Conservation (phyloP, 2,329 filamentous ascomycete species). For the Trichoderma breve region DNA sequence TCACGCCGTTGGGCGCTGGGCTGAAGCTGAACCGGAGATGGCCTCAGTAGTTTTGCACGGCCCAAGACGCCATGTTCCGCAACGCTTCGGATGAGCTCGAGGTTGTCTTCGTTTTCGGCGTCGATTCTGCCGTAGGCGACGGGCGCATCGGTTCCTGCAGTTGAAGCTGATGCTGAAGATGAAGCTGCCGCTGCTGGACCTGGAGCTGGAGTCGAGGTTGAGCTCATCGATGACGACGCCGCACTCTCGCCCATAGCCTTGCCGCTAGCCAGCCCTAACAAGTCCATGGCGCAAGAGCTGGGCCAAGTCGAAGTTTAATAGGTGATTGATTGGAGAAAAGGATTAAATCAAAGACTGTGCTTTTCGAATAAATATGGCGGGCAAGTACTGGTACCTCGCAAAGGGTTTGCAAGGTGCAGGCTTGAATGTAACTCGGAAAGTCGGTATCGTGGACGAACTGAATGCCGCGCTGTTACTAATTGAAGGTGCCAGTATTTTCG, state of each 20-base stretch:
- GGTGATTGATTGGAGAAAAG: too few relatives aligned
- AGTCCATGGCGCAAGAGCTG: neutral
- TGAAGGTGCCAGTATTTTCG: neutral
- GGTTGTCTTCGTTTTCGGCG: conserved; percentile 37
- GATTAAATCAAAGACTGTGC: neutral
- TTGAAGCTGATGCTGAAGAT: conserved; percentile 21
- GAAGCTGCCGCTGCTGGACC: neutral
- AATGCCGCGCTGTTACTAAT: neutral
- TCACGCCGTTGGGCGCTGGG: conserved; percentile 10
- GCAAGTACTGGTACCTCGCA: neutral
- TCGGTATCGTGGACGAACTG: neutral
- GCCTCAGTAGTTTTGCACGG: conserved; percentile 11
- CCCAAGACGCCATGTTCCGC: conserved; percentile 24
- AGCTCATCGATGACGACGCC: conserved; percentile 1
- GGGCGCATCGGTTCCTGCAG: conserved; percentile 22
- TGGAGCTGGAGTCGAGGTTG: neutral
- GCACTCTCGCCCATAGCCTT: neutral
- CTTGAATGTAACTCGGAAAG: neutral
- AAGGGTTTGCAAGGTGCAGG: neutral
- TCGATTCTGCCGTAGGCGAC: conserved; percentile 36
- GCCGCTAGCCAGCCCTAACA: neutral
- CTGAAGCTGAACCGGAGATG: neutral
- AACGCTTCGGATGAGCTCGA: conserved; percentile 32
- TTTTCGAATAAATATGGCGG: neutral
- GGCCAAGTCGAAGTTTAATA: neutral